A percentile compares a stretch with the other conserved stretches of the same genome.
phyloP scores from a whole-genome alignment of 768 basidiomycete genomes.

The Hygrocybe punicea region DNA sequence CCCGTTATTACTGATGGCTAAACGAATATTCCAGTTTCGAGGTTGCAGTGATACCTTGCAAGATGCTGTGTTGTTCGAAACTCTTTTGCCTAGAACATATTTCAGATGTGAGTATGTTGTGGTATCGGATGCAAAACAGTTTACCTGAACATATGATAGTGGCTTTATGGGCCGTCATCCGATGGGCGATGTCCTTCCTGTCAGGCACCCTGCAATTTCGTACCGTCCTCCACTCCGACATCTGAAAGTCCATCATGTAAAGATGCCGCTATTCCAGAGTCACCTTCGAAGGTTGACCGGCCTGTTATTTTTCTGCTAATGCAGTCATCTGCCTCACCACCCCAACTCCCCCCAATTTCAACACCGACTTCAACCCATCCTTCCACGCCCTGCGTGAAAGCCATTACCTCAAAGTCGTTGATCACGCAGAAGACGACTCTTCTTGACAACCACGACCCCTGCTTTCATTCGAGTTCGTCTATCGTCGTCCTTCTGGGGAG shows the following conservation, averaged over 20 bases:
- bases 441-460: neutral
- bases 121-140: neutral
- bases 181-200: slow-evolving; percentile 22
- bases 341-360: neutral
- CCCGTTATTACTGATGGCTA: neutral
- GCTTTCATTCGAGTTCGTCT: neutral
- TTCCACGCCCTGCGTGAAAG: neutral
- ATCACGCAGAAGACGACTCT: neutral
- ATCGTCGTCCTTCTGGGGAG: neutral
- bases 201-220: slow-evolving; percentile 13
- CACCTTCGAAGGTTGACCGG: slow-evolving; percentile 1
- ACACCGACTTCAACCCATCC: neutral
- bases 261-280: neutral
- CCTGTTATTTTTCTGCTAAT: neutral
- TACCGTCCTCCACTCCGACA: neutral
- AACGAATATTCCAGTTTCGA: slow-evolving; percentile 6
- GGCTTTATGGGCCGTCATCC: slow-evolving; percentile 16
- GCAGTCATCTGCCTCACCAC: neutral
- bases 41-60: slow-evolving; percentile 7
- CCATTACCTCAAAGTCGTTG: neutral
- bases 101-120: slow-evolving; percentile 4
- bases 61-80: slow-evolving; percentile 12
- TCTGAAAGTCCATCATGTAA: no score
- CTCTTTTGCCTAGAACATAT: slow-evolving; percentile 13
- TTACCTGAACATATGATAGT: slow-evolving; percentile 3